phyloP scores from a whole-genome alignment of 495 filamentous ascomycete genomes.

The Daldinia childiae region DNA sequence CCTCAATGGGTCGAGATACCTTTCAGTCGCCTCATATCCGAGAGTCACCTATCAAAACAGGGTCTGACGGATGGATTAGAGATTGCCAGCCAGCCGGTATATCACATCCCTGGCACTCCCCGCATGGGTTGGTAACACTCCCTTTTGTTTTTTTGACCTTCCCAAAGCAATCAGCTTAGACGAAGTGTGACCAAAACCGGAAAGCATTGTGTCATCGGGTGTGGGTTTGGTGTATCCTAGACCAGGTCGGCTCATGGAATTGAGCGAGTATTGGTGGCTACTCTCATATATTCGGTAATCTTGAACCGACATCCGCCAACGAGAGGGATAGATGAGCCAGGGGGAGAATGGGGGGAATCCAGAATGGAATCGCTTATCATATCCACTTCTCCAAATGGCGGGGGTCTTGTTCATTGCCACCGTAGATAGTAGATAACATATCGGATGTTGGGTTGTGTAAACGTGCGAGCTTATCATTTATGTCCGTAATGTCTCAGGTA shows the following conservation, averaged over 20 bases:
- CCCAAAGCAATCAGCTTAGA: conserved; percentile 23
- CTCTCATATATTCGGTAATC: conserved; percentile 14
- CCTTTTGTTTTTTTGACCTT: conserved; percentile 35
- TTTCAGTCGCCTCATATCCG: conserved; percentile 10
- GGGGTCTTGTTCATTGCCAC: conserved; percentile 4
- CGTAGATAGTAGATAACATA: conserved; percentile 5
- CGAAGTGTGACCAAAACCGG: conserved; percentile 18
- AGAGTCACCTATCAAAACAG: conserved; percentile 24
- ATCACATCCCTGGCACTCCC: conserved; percentile 11
- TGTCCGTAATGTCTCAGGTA: neutral
- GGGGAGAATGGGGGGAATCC: neutral
- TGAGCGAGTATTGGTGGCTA: conserved; percentile 24
- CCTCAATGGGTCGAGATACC: conserved; percentile 4
- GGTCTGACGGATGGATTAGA: conserved; percentile 8
- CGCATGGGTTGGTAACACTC: conserved; percentile 8
- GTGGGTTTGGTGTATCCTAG: conserved; percentile 4
- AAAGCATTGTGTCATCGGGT: conserved; percentile 4
- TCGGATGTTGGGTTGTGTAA: neutral
- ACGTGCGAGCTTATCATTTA: neutral
- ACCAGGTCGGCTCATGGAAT: conserved; percentile 22
- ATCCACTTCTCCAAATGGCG: conserved; percentile 3
- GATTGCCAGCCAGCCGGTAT: conserved; percentile 22
- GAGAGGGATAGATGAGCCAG: conserved; percentile 4
- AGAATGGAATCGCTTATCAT: conserved; percentile 22
- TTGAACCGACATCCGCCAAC: conserved; percentile 8